Percentiles rank a stretch among this genome's conserved stretches.
Evolutionary conservation across 2,329 filamentous ascomycete genomes (phyloP).

Genomic region (Neonectria faginata): DNA sequence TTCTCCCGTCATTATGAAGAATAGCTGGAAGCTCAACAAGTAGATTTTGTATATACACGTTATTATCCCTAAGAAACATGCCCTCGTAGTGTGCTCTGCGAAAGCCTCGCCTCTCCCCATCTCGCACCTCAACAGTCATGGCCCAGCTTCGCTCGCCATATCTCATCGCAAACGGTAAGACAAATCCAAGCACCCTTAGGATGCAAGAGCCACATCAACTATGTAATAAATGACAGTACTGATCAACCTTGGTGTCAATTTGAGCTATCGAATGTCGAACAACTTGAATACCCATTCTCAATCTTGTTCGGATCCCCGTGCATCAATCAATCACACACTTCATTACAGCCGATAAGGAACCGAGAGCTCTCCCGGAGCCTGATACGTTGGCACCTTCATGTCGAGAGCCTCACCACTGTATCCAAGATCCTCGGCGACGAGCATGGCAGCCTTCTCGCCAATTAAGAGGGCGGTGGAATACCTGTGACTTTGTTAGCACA

Average conservation of each 20-base stretch:
- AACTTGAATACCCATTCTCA: background rate
- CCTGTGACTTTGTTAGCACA: conserved; percentile 49
- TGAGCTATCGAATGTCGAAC: background rate
- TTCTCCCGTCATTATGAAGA: too few relatives aligned
- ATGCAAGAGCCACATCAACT: background rate
- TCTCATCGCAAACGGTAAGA: background rate
- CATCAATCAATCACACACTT: background rate
- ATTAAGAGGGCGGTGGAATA: conserved; percentile 79
- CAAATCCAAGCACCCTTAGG: too few relatives aligned
- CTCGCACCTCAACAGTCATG: background rate
- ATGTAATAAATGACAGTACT: background rate
- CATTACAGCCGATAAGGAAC: conserved; percentile 56
- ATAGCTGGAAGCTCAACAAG: too few relatives aligned
- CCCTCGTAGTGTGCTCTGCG: too few relatives aligned
- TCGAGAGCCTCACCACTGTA: conserved; percentile 79
- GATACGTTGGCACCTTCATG: conserved; percentile 78
- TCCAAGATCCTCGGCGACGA: conserved; percentile 78
- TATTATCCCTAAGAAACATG: background rate
- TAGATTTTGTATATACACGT: background rate
- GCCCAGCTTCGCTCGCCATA: background rate
- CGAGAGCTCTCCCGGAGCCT: conserved; percentile 64
- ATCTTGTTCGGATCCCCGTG: background rate
- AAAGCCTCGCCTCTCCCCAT: too few relatives aligned
- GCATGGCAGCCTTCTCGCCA: conserved; percentile 78
- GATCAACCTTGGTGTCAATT: background rate